Percentiles rank a stretch among this genome's conserved stretches.
Evolutionary conservation across 371 early-diverging fungal species (phyloP).

Genomic region (Cokeromyces recurvatus): DNA sequence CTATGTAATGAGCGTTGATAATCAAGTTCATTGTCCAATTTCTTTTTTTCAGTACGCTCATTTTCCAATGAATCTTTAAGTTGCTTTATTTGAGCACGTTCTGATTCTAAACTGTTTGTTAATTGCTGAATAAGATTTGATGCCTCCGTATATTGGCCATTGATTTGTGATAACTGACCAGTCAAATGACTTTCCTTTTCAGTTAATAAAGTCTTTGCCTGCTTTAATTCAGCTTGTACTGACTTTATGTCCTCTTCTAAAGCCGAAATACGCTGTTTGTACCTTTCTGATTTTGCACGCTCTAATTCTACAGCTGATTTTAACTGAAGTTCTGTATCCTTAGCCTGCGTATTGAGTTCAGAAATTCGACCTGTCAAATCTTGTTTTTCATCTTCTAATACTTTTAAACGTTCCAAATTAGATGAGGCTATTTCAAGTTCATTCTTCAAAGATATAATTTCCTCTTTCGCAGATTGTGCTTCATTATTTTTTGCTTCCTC

Average conservation of each 20-base stretch:
- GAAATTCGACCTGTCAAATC: no score
- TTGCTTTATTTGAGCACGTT: not conserved
- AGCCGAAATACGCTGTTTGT: not conserved
- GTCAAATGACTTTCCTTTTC: not conserved
- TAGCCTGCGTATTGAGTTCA: no score
- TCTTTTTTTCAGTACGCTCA: not conserved
- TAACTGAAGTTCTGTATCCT: no score
- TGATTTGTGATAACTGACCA: not conserved
- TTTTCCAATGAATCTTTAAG: not conserved
- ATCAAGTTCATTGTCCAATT: not conserved
- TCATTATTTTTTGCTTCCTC: no score
- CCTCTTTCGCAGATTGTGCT: no score
- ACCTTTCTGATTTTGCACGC: not conserved
- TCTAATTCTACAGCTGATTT: not conserved
- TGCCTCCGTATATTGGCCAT: no score
- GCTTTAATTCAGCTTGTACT: not conserved
- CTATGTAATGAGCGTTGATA: no score
- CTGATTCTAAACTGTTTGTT: not conserved
- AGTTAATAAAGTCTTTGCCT: not conserved
- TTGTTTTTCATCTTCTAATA: no score
- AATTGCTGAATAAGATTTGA: not conserved
- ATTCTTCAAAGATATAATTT: no score
- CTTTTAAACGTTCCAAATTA: no score
- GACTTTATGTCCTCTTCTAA: not conserved
- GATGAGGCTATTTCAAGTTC: no score